Base-by-base conservation (phyloP, 108 stramenopile species). In the Mediolabrus comicus region DNA sequence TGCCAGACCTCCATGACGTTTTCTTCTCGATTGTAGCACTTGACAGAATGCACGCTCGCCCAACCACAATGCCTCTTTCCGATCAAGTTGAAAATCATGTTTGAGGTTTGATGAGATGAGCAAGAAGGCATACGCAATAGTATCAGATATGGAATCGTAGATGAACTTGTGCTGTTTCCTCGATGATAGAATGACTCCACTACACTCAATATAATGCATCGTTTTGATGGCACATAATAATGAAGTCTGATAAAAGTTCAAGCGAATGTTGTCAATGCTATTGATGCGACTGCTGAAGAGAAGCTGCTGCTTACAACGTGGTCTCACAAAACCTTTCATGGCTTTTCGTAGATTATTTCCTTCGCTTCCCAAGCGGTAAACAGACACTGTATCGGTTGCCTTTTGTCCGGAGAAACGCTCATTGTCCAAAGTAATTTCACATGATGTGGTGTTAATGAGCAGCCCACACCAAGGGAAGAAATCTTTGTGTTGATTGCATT, bases 401-500 rank as follows among this genome's bases (percentile, higher is more conserved):
- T 76, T 72, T 4, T 63, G 59, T 3, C 70, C 83, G 26, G 61
- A 62, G 71, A 95, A 91, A 14, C 94, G 79, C 8, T 71, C 46
- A 53, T 84, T 82, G 70, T 96, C 95, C 33, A 90, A 56, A 12
- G 67, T 66, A 1, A 90, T 87, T 63, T 92, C 89, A 58, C 90
- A 89, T n/a, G 86, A 86, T 39, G 39, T 58, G 0, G 86, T 83
- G 67, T 96, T 76, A 60, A 96, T 84, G 13, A 93, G 81, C 59
- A 96, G 52, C n/a, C 95, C 95, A 52, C 95, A 96, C 90, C 92
- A 96, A 10, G 87, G 84, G 54, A 95, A 91, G 56, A 82, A 59
- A 24, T 19, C 52, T 63, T 19, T 24, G 29, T 27, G 17, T 53
- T 9, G 25, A 65, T 53, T 27, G 29, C 13, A 22, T 22, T 49